Conservation (phyloP, 257 asterid genomes). For the Henckelia pumila region DNA sequence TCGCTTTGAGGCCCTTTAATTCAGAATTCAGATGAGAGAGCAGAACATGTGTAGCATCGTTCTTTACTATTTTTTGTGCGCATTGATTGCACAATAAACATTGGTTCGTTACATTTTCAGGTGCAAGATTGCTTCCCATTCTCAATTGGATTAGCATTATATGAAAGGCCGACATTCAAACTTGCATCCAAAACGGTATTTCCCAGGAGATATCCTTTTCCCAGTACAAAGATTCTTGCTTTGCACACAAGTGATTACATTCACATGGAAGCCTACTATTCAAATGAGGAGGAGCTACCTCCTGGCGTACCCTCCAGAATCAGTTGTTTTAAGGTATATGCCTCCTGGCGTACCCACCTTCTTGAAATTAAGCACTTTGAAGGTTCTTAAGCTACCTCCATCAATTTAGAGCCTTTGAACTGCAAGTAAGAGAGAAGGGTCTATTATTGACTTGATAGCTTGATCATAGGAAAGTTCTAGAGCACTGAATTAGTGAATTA, state of each 20-base stretch:
- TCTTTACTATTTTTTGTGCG: neutral
- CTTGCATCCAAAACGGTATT: slow-evolving; percentile 52
- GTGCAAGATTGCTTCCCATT: slow-evolving; percentile 89
- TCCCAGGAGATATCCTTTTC: slow-evolving; percentile 66
- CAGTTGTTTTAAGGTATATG: slow-evolving; percentile 66
- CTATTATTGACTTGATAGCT: neutral
- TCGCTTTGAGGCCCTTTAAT: slow-evolving; percentile 11
- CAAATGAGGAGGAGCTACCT: slow-evolving; percentile 73
- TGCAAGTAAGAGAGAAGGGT: neutral
- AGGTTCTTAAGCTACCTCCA: neutral
- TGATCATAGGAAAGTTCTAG: neutral
- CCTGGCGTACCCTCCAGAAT: slow-evolving; percentile 57
- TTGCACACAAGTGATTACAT: slow-evolving; percentile 62
- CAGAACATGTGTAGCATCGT: slow-evolving; percentile 3
- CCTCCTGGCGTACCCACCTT: neutral
- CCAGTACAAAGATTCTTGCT: slow-evolving; percentile 67
- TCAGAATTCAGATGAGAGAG: slow-evolving; percentile 7
- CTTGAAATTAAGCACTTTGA: too few species aligned
- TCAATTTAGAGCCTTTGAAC: neutral
- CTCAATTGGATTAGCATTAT: slow-evolving; percentile 75
- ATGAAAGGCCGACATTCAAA: slow-evolving; percentile 49
- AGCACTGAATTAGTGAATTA: neutral
- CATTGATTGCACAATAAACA: slow-evolving; percentile 15
- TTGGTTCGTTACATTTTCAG: slow-evolving; percentile 47
- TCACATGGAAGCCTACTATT: slow-evolving; percentile 62